These are phyloP conservation scores for Kurtzmaniella fragi DNA, from an alignment of 805 yeast genomes.

Conservation along the genomic window DNA sequence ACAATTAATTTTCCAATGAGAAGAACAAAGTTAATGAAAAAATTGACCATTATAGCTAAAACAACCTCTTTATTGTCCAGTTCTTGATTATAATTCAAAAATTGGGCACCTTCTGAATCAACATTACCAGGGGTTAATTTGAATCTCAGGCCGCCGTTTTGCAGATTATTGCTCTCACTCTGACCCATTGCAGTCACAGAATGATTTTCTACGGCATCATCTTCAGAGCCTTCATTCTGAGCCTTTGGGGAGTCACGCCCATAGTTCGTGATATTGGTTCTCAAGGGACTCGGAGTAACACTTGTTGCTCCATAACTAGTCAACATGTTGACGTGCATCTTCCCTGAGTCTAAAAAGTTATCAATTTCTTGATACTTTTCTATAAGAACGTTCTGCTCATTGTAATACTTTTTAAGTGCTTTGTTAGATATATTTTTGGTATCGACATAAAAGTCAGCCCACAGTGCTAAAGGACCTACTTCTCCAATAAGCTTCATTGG, in stretches of 20 bases:
- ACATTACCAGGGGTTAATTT: constrained; percentile 57
- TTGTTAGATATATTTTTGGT: constrained; percentile 15
- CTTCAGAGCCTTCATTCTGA: neutral
- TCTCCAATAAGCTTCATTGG: constrained; percentile 33
- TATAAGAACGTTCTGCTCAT: constrained; percentile 55
- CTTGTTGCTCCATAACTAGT: constrained; percentile 45
- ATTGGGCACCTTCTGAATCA: constrained; percentile 51
- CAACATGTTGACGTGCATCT: constrained; percentile 58
- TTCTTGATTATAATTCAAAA: constrained; percentile 45
- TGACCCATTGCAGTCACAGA: neutral
- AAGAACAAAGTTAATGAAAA: constrained; percentile 53
- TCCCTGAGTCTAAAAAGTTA: constrained; percentile 61
- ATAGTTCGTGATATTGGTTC: constrained; percentile 4
- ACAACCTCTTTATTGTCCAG: constrained; percentile 41
- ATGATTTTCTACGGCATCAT: constrained; percentile 4
- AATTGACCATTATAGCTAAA: constrained; percentile 61
- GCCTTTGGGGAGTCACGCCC: neutral
- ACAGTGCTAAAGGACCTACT: constrained; percentile 21
- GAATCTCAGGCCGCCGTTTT: constrained; percentile 20
- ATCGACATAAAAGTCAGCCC: constrained; percentile 21
- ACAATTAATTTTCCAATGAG: constrained; percentile 58
- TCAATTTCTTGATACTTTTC: constrained; percentile 58
- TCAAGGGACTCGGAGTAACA: neutral
- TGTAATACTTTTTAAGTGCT: constrained; percentile 41
- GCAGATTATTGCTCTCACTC: constrained; percentile 10